phyloP scores from a whole-genome alignment of 2,329 filamentous ascomycete genomes.

The Phyllachora maydis region DNA sequence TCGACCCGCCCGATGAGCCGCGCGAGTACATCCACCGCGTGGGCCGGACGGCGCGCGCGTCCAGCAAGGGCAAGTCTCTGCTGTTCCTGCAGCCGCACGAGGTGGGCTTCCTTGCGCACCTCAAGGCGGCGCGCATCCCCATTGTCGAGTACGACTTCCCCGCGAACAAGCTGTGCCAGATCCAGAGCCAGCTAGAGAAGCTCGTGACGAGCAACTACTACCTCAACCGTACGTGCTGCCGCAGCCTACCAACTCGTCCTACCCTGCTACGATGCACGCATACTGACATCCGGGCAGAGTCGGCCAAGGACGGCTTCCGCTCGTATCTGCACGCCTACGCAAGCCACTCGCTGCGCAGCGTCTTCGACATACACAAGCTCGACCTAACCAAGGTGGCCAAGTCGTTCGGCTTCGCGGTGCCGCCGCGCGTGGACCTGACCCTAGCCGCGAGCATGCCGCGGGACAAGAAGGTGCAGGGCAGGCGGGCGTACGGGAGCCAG shows the following conservation, averaged over 20 bases:
- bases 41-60: slow-evolving; percentile 76
- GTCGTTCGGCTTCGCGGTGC: slow-evolving; percentile 59
- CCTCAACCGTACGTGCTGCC: too few species aligned
- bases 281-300: too few species aligned
- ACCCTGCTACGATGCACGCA: too few species aligned
- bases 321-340: slow-evolving; percentile 92
- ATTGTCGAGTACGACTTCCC: slow-evolving; percentile 95
- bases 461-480: slow-evolving; percentile 45
- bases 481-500: slow-evolving; percentile 60
- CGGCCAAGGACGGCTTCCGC: too few species aligned
- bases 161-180: slow-evolving; percentile 73
- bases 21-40: slow-evolving; percentile 91
- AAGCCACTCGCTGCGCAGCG: slow-evolving; percentile 60
- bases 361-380: slow-evolving; percentile 68
- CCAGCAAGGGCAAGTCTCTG: slow-evolving; percentile 66
- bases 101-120: slow-evolving; percentile 75
- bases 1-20: slow-evolving; percentile 82
- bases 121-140: slow-evolving; percentile 81
- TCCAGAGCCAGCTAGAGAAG: slow-evolving; percentile 82
- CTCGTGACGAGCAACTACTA: slow-evolving; percentile 93
- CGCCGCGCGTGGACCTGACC: slow-evolving; percentile 61
- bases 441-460: slow-evolving; percentile 57
- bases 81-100: slow-evolving; percentile 89
- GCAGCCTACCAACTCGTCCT: too few species aligned
- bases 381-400: slow-evolving; percentile 72